A percentile compares a stretch with the other conserved stretches of the same genome.
These are phyloP conservation scores for Cladosporium cucumerinum DNA, from an alignment of 2,329 filamentous ascomycete genomes.

Conservation along the genomic window DNA sequence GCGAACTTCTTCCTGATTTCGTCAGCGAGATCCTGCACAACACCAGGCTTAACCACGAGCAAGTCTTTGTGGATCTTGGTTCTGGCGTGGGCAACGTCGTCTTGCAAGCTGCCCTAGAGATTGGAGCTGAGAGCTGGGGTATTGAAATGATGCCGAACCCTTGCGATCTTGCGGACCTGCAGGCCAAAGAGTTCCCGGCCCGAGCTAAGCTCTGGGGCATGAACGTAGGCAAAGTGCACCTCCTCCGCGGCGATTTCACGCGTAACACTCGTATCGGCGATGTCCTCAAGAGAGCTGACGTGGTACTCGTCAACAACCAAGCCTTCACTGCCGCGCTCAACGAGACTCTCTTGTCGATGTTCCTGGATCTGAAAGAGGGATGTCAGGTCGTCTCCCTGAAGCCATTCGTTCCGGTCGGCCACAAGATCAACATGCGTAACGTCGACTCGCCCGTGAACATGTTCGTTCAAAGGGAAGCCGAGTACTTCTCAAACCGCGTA, in stretches of 20 bases:
- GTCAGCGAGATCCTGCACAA: slow-evolving; percentile 77
- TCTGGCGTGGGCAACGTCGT: slow-evolving; percentile 96
- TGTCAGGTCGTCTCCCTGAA: slow-evolving; percentile 89
- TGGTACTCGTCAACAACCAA: slow-evolving; percentile 98
- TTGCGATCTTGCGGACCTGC: slow-evolving; percentile 74
- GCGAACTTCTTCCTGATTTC: slow-evolving; percentile 83
- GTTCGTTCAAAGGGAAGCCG: slow-evolving; percentile 68
- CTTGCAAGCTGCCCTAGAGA: slow-evolving; percentile 86
- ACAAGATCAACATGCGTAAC: slow-evolving; percentile 70
- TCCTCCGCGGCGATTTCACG: slow-evolving; percentile 82
- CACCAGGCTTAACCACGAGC: slow-evolving; percentile 72
- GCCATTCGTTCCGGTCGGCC: slow-evolving; percentile 79
- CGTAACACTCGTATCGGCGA: slow-evolving; percentile 66
- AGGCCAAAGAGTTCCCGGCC: slow-evolving; percentile 78
- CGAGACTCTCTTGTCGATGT: slow-evolving; percentile 78
- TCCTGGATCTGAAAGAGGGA: slow-evolving; percentile 87
- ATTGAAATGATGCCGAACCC: slow-evolving; percentile 95
- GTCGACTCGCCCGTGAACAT: slow-evolving; percentile 78
- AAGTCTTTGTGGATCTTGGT: slow-evolving; percentile 90
- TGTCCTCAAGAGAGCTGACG: slow-evolving; percentile 78
- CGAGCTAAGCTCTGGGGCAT: slow-evolving; percentile 88
- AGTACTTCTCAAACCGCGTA: slow-evolving; percentile 68
- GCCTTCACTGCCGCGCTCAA: slow-evolving; percentile 89
- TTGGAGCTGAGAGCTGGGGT: slow-evolving; percentile 92
- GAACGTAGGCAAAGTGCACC: slow-evolving; percentile 69